These are phyloP conservation scores for Cladobotryum mycophilum DNA, from an alignment of 2,329 filamentous ascomycete species.

Conservation along the genomic window DNA sequence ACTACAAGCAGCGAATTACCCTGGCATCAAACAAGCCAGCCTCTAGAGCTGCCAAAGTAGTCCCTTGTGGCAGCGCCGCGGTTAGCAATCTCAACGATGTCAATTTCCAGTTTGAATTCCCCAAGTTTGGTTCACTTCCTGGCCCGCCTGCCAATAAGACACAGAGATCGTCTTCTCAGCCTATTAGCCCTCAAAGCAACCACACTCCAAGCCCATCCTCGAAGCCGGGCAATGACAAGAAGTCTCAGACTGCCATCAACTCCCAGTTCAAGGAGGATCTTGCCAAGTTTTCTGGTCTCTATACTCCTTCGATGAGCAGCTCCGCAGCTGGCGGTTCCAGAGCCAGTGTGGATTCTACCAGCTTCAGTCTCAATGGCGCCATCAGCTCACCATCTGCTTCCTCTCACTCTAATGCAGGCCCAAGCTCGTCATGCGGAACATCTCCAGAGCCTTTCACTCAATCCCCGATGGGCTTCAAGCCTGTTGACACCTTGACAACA, in stretches of 20 bases:
- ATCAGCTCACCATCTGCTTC: conserved; percentile 61
- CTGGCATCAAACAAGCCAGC: conserved; percentile 40
- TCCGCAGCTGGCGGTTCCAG: conserved; percentile 42
- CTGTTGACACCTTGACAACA: conserved; percentile 55
- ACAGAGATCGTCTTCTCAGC: conserved; percentile 23
- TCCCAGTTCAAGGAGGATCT: conserved; percentile 41
- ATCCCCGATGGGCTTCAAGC: conserved; percentile 61
- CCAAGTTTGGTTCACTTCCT: conserved; percentile 76
- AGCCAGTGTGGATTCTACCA: conserved; percentile 44
- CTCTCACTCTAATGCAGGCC: conserved; percentile 52
- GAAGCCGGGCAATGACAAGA: conserved; percentile 24
- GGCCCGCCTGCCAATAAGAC: conserved; percentile 32
- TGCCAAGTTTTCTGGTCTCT: conserved; percentile 51
- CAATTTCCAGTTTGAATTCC: conserved; percentile 94
- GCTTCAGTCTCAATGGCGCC: conserved; percentile 42
- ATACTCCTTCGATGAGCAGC: conserved; percentile 49
- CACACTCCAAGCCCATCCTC: conserved; percentile 22
- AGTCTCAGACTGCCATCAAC: conserved; percentile 16
- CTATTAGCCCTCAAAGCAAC: conserved; percentile 25
- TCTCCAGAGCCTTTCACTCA: conserved; percentile 71
- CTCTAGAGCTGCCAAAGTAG: conserved; percentile 35
- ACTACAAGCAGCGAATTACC: conserved; percentile 83
- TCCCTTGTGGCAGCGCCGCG: conserved; percentile 38
- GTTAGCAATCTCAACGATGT: conserved; percentile 61
- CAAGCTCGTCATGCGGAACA: conserved; percentile 65